These are phyloP conservation scores for Bidens hawaiensis DNA, from an alignment of 140 eudicot genomes.

Conservation along the genomic window DNA sequence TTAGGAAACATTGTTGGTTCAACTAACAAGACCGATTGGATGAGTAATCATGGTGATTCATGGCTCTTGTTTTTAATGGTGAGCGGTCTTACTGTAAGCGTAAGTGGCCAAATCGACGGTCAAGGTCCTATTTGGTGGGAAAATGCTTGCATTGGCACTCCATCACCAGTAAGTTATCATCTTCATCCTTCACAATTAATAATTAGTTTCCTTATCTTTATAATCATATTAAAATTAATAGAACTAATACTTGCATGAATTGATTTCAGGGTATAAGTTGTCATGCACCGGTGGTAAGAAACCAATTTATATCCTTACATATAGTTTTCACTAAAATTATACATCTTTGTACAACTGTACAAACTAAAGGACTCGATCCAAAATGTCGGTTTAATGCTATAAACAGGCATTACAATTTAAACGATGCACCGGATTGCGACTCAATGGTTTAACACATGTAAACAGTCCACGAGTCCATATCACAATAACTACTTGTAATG, in stretches of 20 bases:
- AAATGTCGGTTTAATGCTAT: background rate
- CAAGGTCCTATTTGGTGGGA: constrained; percentile 71
- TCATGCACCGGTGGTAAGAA: constrained; percentile 54
- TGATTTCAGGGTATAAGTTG: constrained; percentile 42
- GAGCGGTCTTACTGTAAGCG: constrained; percentile 49
- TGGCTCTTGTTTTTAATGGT: constrained; percentile 47
- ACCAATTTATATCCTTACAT: background rate
- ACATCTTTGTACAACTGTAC: constrained; percentile 2
- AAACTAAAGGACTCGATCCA: background rate
- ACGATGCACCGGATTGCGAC: constrained; percentile 48
- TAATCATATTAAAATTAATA: background rate
- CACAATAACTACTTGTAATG: constrained; percentile 34
- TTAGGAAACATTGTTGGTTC: constrained; percentile 59
- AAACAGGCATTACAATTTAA: constrained; percentile 54
- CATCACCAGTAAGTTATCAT: constrained; percentile 24
- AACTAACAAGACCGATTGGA: constrained; percentile 42
- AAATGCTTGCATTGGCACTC: constrained; percentile 39
- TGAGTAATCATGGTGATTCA: constrained; percentile 28
- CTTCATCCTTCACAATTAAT: background rate
- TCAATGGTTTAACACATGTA: constrained; percentile 45
- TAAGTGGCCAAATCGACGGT: constrained; percentile 62
- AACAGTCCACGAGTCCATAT: constrained; percentile 65
- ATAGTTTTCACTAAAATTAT: background rate
- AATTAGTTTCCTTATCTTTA: background rate
- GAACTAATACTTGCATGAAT: constrained; percentile 9